Evolutionary conservation across 2,329 filamentous ascomycete species (phyloP).

Genomic region (Penicillium italicum): DNA sequence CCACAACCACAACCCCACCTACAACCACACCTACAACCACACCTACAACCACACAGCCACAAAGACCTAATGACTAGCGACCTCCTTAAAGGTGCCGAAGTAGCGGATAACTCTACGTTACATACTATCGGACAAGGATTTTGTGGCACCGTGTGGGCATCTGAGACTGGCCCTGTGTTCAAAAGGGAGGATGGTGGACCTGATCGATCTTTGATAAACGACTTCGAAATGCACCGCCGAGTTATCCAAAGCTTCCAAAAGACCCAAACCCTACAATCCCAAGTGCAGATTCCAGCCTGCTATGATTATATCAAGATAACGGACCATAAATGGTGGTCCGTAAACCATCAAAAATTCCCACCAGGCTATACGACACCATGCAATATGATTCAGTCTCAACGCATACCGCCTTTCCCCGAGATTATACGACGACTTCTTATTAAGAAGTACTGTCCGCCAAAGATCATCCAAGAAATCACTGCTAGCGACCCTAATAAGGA

Average conservation of each 20-base stretch:
- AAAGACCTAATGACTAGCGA: neutral
- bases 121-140: neutral
- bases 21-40: too few species aligned
- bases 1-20: neutral
- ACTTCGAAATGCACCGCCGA: neutral
- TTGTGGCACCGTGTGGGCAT: neutral
- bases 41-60: too few species aligned
- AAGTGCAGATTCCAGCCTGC: neutral
- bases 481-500: slow-evolving; percentile 39
- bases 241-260: neutral
- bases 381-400: neutral
- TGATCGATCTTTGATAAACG: neutral
- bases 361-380: neutral
- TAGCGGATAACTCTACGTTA: neutral
- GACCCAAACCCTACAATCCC: neutral
- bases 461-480: slow-evolving; percentile 25
- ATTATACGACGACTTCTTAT: slow-evolving; percentile 30
- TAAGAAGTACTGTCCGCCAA: slow-evolving; percentile 32
- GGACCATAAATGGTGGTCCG: neutral
- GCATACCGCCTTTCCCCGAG: slow-evolving; percentile 22
- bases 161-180: neutral
- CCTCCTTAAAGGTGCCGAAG: neutral
- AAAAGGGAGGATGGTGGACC: neutral
- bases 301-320: neutral
- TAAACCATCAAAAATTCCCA: neutral